Evolutionary conservation across 805 yeast genomes (phyloP), one percentile per base, ranked within the genome.

Genomic region (Clavispora carvajalis): DNA sequence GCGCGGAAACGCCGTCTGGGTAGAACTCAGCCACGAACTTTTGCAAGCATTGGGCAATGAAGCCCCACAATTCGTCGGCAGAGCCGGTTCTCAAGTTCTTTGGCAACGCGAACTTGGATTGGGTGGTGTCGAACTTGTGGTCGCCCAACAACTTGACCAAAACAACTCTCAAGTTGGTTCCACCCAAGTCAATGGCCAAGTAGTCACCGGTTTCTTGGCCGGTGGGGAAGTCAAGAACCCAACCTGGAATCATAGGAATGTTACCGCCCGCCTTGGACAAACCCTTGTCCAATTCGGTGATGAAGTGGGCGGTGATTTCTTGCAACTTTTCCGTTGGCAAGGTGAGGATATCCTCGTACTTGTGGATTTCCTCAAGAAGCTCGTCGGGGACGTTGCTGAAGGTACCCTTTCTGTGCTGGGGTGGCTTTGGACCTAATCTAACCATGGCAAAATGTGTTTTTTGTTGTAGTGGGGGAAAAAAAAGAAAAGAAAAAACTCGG

Each of bases 201-300:
- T 76, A 91, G 52, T 87, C 82, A 50, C 99, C 99, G 31, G 74
- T 76, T 65, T 91, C 99, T 52, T 79, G 69, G 50, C 99, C 99
- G 37, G 91, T 82, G 50, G 98, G 97, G 71, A 73, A 84, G 57
- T 85, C 95, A 74, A 89, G 71, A 41, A 91, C 97, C 97, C 97
- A 91, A 47, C 95, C 86, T 36, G 95, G 95, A 59, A 84, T 89
- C 98, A 91, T 91, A 46, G 99, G 98, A 57, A 88, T 87, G 62
- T 82, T 83, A 44, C 93, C 95, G 38, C 93, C 91, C 43, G 73
- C 63, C 58, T 76, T 73, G 44, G 82, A 73, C 51, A 85, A 74
- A 45, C 97, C 97, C 63, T 85, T 85, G 48, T 80, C 79, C 54
- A 91, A 77, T 67, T 91, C 98, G 19, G 61, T 44, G 40, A 83